Conservation (phyloP, 495 filamentous ascomycete species). For the Hypoxylon crocopeplum region DNA sequence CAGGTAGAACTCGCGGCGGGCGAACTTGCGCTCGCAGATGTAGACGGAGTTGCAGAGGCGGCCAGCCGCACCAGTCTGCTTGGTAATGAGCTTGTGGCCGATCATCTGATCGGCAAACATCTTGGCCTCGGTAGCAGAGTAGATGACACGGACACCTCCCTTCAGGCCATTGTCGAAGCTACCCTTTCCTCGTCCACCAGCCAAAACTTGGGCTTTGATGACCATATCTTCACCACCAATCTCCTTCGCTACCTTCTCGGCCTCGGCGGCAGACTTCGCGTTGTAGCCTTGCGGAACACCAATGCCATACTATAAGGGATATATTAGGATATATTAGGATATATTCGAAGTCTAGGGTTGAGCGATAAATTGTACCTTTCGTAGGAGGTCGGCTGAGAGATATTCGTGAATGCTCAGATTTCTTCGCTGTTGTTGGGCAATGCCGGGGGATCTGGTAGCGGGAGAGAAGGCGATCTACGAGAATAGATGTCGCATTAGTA, state of each 20-base stretch:
- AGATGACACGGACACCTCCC: constrained; percentile 97
- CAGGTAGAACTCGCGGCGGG: constrained; percentile 97
- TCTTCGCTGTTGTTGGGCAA: constrained; percentile 72
- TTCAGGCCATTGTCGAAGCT: constrained; percentile 98
- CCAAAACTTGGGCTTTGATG: constrained; percentile 98
- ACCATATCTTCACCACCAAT: constrained; percentile 97
- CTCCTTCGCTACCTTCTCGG: constrained; percentile 86
- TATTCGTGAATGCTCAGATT: constrained; percentile 97
- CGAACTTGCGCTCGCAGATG: constrained; percentile 99
- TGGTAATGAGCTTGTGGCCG: constrained; percentile 98
- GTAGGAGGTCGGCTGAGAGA: constrained; percentile 87
- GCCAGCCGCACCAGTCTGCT: constrained; percentile 93
- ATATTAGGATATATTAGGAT: constrained; percentile 24
- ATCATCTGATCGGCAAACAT: constrained; percentile 99
- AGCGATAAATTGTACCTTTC: constrained; percentile 65
- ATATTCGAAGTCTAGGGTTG: constrained; percentile 20
- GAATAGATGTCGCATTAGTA: constrained; percentile 8
- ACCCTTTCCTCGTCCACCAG: constrained; percentile 96
- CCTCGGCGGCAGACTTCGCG: constrained; percentile 82
- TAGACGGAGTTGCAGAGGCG: constrained; percentile 95
- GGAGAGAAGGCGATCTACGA: constrained; percentile 45
- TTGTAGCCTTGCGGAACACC: constrained; percentile 88
- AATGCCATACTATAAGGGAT: constrained; percentile 79
- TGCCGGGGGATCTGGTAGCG: constrained; percentile 50
- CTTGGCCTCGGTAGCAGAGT: constrained; percentile 84